These are phyloP conservation scores for Ceratocystis colombiana DNA, from an alignment of 2,329 filamentous ascomycete species.

Conservation along the genomic window DNA sequence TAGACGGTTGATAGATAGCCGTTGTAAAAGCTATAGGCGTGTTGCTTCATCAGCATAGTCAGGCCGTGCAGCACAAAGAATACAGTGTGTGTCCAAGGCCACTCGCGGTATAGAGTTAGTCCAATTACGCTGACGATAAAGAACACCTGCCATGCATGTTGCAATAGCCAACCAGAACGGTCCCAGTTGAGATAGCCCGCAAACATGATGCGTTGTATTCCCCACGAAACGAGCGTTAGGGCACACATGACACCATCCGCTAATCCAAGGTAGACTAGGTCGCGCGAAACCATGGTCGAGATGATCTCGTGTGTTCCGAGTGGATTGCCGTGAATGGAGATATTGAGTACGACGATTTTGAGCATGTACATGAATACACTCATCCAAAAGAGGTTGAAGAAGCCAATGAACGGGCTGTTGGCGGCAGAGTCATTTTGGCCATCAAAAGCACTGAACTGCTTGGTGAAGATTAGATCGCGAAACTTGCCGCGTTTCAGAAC, in stretches of 20 bases:
- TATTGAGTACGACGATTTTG: constrained; percentile 59
- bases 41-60: constrained; percentile 75
- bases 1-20: constrained; percentile 57
- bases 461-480: constrained; percentile 55
- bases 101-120: constrained; percentile 59
- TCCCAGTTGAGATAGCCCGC: constrained; percentile 58
- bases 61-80: constrained; percentile 66
- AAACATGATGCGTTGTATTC: constrained; percentile 52
- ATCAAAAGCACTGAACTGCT: constrained; percentile 65
- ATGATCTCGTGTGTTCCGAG: constrained; percentile 64
- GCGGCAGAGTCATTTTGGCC: constrained; percentile 54
- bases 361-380: constrained; percentile 55
- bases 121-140: constrained; percentile 54
- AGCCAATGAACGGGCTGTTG: constrained; percentile 65
- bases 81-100: constrained; percentile 75
- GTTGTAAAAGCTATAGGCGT: constrained; percentile 70
- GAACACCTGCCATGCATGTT: constrained; percentile 60
- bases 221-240: constrained; percentile 53
- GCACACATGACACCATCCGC: constrained; percentile 62
- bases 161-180: constrained; percentile 58
- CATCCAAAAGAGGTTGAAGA: constrained; percentile 72
- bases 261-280: constrained; percentile 45
- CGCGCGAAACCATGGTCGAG: constrained; percentile 51
- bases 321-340: constrained; percentile 55
- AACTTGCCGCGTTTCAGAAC: constrained; percentile 31